These are phyloP conservation scores for Cucurbita moschata DNA, from an alignment of 306 rosid genomes.

Conservation along the genomic window DNA sequence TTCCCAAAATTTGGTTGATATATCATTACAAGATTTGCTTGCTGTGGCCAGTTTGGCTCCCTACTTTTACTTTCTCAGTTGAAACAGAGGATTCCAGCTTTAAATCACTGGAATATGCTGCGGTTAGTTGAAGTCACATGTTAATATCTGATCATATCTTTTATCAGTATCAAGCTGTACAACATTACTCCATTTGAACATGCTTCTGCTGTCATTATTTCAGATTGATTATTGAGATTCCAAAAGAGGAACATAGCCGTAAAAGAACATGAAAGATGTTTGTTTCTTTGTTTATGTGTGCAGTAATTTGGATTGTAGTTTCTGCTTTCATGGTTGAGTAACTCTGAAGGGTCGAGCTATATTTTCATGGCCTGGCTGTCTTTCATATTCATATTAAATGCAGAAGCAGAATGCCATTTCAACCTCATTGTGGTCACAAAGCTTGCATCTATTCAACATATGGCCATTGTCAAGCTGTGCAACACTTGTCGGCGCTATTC, in stretches of 20 bases:
- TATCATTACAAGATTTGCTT: not conserved
- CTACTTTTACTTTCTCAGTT: not conserved
- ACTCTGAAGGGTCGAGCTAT: not conserved
- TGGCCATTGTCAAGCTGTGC: not conserved
- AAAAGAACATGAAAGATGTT: not conserved
- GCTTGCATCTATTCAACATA: not conserved
- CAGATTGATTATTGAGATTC: not conserved
- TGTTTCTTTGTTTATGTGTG: not conserved
- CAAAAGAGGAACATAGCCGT: not conserved
- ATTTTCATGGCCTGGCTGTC: not conserved
- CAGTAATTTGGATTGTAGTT: not conserved
- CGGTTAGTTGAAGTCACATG: not conserved
- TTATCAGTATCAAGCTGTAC: not conserved
- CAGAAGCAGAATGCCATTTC: not conserved
- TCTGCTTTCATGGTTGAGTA: not conserved
- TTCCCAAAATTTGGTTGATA: not conserved
- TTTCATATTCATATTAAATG: not conserved
- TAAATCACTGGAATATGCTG: not conserved
- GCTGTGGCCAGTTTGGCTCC: not conserved
- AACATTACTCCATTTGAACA: not conserved
- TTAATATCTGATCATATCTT: not conserved
- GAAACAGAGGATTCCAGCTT: not conserved
- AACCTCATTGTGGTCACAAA: not conserved
- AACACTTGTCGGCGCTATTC: not conserved
- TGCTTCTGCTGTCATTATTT: not conserved